These are phyloP conservation scores for Linum tenue DNA, from an alignment of 345 rosid species.

Conservation along the genomic window DNA sequence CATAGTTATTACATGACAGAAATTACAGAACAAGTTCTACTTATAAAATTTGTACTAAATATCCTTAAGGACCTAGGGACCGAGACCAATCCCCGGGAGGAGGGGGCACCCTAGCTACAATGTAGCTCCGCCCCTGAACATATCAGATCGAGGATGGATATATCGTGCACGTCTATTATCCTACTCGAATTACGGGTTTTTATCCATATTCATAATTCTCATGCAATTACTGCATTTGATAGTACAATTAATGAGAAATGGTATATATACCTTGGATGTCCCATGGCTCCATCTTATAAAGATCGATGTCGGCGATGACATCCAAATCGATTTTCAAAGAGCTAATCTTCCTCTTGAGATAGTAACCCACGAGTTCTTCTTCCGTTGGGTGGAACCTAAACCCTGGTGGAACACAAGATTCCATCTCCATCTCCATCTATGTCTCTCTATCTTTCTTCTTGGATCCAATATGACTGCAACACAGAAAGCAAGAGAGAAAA, in stretches of 20 bases:
- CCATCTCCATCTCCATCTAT: constrained; percentile 42
- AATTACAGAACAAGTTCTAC: no score
- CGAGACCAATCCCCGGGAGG: no score
- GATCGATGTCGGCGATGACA: constrained; percentile 80
- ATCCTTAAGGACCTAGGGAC: no score
- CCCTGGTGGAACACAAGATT: constrained; percentile 78
- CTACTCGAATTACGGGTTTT: not conserved
- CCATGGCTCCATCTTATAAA: constrained; percentile 98
- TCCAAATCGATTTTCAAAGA: constrained; percentile 67
- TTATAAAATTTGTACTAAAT: no score
- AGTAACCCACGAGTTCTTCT: constrained; percentile 95
- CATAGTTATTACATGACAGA: no score
- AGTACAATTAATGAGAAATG: no score
- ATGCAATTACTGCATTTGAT: no score
- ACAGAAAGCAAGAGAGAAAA: constrained; percentile 9
- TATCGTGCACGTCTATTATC: no score
- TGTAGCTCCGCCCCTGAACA: no score
- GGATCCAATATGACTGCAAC: not conserved
- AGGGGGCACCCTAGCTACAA: no score
- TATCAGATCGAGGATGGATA: no score
- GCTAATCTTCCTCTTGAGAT: constrained; percentile 69
- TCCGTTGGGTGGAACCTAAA: constrained; percentile 95
- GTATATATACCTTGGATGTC: constrained; percentile 81
- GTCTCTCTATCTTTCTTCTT: constrained; percentile 20
- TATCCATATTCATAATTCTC: constrained; percentile 5